These are phyloP conservation scores for Erysiphe pulchra DNA, from an alignment of 2,329 filamentous ascomycete genomes.

Conservation along the genomic window DNA sequence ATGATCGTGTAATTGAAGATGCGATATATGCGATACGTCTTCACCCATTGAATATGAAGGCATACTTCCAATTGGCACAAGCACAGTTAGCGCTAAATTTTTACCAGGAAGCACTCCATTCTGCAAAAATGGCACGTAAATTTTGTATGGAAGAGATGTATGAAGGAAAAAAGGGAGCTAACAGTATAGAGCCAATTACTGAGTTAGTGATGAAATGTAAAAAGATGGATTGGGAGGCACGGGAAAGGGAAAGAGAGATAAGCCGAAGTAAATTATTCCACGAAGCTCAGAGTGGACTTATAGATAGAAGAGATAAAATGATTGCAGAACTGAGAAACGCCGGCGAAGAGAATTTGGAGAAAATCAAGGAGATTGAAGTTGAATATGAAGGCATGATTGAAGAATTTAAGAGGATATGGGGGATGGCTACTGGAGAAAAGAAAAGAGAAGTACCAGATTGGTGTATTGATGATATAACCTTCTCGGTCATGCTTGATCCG, in stretches of 20 bases:
- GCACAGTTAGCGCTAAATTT: slow-evolving; percentile 52
- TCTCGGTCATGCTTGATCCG: slow-evolving; percentile 49
- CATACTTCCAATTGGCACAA: slow-evolving; percentile 59
- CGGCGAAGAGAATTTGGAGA: neutral
- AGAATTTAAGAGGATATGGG: slow-evolving; percentile 23
- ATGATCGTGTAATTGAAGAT: slow-evolving; percentile 52
- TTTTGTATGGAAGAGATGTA: slow-evolving; percentile 37
- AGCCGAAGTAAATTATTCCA: slow-evolving; percentile 30
- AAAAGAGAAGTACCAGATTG: slow-evolving; percentile 35
- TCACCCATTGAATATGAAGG: slow-evolving; percentile 34
- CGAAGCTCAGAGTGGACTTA: slow-evolving; percentile 28
- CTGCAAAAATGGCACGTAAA: slow-evolving; percentile 47
- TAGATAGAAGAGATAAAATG: slow-evolving; percentile 20
- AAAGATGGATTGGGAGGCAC: slow-evolving; percentile 60
- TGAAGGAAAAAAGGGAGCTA: slow-evolving; percentile 55
- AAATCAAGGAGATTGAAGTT: slow-evolving; percentile 11
- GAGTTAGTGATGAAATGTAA: slow-evolving; percentile 54
- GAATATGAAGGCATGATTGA: slow-evolving; percentile 23
- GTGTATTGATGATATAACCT: slow-evolving; percentile 51
- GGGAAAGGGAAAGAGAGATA: slow-evolving; percentile 34
- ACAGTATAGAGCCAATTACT: slow-evolving; percentile 41
- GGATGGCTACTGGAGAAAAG: slow-evolving; percentile 22
- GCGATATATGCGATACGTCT: slow-evolving; percentile 43
- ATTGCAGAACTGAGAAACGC: neutral
- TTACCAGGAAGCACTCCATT: slow-evolving; percentile 44